These are phyloP conservation scores for Yamadazyma sp. DNA, from an alignment of 1,139 yeast genomes.

Conservation along the genomic window DNA sequence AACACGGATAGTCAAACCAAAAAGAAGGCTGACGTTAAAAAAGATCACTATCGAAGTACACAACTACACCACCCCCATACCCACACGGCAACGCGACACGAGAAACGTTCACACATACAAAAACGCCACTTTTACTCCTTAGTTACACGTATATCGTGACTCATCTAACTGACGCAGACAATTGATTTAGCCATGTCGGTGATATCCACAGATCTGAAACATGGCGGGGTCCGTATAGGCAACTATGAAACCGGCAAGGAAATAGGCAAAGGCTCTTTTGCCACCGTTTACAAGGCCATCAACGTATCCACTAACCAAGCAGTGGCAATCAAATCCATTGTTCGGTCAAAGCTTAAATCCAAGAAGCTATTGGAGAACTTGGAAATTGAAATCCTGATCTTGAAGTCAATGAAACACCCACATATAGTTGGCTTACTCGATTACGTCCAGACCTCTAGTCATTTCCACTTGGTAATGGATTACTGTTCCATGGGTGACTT, in stretches of 20 bases:
- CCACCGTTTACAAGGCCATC: slow-evolving; percentile 49
- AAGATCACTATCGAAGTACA: no score
- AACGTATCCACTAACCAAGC: slow-evolving; percentile 49
- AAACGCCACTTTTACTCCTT: no score
- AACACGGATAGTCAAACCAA: no score
- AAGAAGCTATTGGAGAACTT: slow-evolving; percentile 85
- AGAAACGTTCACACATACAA: no score
- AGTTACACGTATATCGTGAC: background rate
- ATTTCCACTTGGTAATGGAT: slow-evolving; percentile 94
- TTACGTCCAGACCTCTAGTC: slow-evolving; percentile 72
- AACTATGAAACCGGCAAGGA: slow-evolving; percentile 44
- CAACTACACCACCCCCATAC: no score
- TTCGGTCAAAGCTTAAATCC: slow-evolving; percentile 76
- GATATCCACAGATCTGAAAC: slow-evolving; percentile 9
- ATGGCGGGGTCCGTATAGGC: slow-evolving; percentile 20
- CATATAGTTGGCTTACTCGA: slow-evolving; percentile 87
- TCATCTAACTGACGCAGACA: no score
- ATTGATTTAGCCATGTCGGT: slow-evolving; percentile 9
- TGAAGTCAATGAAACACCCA: slow-evolving; percentile 86
- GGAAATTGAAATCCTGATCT: slow-evolving; percentile 85
- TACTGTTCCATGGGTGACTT: slow-evolving; percentile 94
- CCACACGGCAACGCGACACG: no score
- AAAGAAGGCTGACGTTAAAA: no score
- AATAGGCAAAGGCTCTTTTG: slow-evolving; percentile 53
- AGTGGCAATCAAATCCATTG: slow-evolving; percentile 87